Evolutionary conservation across 2,329 filamentous ascomycete genomes (phyloP).

Genomic region (Fusarium transvaalense): DNA sequence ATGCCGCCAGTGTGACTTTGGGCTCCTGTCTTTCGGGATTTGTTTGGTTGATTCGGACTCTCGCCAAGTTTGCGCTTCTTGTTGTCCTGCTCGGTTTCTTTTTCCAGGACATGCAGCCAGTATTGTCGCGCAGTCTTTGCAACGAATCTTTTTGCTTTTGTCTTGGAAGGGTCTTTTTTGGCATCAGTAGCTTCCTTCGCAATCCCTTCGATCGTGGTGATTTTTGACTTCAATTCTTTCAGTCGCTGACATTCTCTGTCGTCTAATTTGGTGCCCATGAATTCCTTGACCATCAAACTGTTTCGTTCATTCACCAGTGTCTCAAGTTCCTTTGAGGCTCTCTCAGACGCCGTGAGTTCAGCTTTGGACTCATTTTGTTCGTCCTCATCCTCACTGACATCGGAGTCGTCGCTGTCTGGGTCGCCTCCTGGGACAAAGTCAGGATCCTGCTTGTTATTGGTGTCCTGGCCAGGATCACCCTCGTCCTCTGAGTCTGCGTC

Average conservation of each 20-base stretch:
- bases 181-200: no score
- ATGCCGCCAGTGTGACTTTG: not conserved
- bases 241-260: rapidly evolving
- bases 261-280: rapidly evolving
- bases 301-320: not conserved
- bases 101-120: not conserved
- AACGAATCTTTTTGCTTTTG: not conserved
- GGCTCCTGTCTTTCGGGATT: not conserved
- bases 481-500: not conserved
- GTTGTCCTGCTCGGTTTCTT: not conserved
- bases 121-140: constrained; percentile 1
- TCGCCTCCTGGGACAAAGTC: not conserved
- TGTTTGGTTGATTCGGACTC: not conserved
- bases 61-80: constrained; percentile 11
- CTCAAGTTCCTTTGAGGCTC: no score
- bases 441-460: not conserved
- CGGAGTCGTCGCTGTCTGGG: not conserved
- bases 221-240: not conserved
- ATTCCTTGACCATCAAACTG: rapidly evolving
- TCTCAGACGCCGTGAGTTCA: rapidly evolving
- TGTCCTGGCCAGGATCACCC: not conserved
- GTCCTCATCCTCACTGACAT: rapidly evolving
- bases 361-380: not conserved
- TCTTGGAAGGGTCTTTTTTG: no score
- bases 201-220: not conserved